phyloP scores from a whole-genome alignment of 2,329 filamentous ascomycete species.

The Ophiostoma perfectum region DNA sequence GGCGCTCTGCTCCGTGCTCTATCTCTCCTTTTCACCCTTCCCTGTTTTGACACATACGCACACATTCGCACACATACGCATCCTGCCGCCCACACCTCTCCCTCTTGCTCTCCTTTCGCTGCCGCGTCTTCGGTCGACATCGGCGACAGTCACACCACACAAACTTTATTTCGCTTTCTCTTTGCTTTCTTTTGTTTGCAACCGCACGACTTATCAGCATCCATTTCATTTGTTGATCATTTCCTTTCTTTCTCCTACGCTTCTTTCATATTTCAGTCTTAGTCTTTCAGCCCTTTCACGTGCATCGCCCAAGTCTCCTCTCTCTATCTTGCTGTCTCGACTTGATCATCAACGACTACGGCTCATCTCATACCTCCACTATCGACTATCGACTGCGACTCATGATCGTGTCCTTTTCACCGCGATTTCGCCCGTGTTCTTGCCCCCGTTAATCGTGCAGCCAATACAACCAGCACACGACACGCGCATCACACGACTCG shows the following conservation, averaged over 20 bases:
- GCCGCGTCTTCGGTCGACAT: conserved; percentile 12
- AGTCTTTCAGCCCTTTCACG: background rate
- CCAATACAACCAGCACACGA: background rate
- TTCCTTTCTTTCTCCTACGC: conserved; percentile 1
- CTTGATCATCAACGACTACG: background rate
- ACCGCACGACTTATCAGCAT: conserved; percentile 11
- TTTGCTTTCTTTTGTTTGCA: background rate
- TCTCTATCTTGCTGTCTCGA: background rate
- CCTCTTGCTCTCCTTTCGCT: background rate
- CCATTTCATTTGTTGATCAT: conserved; percentile 15
- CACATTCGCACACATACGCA: background rate
- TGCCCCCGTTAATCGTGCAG: background rate
- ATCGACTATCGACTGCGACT: background rate
- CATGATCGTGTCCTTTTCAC: conserved; percentile 17
- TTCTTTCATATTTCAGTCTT: background rate
- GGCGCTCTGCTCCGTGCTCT: background rate
- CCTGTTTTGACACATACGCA: conserved; percentile 4
- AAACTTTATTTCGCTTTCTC: background rate
- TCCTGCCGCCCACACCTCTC: background rate
- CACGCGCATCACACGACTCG: conserved; percentile 11
- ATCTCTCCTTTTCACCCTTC: background rate
- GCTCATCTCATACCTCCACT: background rate
- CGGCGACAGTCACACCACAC: background rate
- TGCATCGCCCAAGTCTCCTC: background rate
- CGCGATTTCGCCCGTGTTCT: background rate